Conservation (phyloP, 352 stramenopile species). For the Pythium chondricola region DNA sequence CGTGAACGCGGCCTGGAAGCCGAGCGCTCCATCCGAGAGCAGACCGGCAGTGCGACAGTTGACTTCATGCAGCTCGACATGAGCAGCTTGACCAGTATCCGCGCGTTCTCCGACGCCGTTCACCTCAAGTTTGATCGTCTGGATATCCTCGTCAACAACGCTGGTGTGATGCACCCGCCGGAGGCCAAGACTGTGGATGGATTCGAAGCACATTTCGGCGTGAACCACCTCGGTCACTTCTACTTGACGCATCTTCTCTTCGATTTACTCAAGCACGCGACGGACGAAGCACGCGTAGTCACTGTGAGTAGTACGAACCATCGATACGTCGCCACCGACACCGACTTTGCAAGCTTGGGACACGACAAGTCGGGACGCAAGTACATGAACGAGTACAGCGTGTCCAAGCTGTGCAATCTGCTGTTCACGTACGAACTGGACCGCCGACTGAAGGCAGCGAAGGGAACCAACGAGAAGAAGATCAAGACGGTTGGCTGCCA, state of each 20-base stretch:
- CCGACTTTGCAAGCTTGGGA: constrained; percentile 16
- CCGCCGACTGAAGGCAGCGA: too few relatives aligned
- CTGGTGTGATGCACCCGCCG: constrained; percentile 32
- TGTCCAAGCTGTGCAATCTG: constrained; percentile 26
- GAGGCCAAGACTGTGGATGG: constrained; percentile 31
- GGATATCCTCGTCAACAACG: constrained; percentile 75
- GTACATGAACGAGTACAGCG: constrained; percentile 7
- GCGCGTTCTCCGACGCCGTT: constrained; percentile 30
- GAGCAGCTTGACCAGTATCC: constrained; percentile 32
- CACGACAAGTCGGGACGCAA: neutral
- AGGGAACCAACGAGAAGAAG: too few relatives aligned
- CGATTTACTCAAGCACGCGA: constrained; percentile 23
- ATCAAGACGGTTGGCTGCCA: constrained; percentile 20
- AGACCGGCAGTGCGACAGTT: constrained; percentile 2
- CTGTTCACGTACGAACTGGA: constrained; percentile 24
- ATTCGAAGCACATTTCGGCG: constrained; percentile 58
- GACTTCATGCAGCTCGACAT: constrained; percentile 43
- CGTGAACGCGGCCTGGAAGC: constrained; percentile 3
- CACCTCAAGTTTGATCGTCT: constrained; percentile 29
- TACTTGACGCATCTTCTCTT: constrained; percentile 46
- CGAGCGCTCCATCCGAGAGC: neutral
- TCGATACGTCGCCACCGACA: neutral
- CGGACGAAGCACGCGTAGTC: constrained; percentile 26
- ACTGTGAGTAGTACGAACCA: constrained; percentile 32
- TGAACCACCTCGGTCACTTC: constrained; percentile 74